Conservation (phyloP, 257 asterid genomes). For the Knoxia roxburghii region DNA sequence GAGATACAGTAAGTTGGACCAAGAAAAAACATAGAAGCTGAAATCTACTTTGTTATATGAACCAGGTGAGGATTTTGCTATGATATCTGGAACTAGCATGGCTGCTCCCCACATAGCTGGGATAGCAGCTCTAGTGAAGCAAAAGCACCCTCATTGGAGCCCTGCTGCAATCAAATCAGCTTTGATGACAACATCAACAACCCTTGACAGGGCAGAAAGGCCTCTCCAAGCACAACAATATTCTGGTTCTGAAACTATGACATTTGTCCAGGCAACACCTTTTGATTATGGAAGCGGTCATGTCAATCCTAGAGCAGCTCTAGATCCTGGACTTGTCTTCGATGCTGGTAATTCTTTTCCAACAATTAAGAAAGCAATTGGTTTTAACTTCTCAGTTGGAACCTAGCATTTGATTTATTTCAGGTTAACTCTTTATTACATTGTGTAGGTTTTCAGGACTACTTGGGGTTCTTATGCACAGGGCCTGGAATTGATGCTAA, state of each 20-base stretch:
- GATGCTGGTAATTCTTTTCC: slow-evolving; percentile 46
- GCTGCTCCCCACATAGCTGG: slow-evolving; percentile 86
- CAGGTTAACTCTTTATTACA: background rate
- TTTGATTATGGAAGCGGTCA: slow-evolving; percentile 83
- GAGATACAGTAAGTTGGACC: background rate
- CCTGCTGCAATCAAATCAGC: slow-evolving; percentile 82
- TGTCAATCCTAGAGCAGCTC: slow-evolving; percentile 72
- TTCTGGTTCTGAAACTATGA: slow-evolving; percentile 59
- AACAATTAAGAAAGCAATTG: background rate
- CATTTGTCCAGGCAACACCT: slow-evolving; percentile 65
- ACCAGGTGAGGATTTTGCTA: slow-evolving; percentile 78
- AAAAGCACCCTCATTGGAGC: slow-evolving; percentile 80
- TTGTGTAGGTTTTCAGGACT: slow-evolving; percentile 69
- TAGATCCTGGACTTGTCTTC: slow-evolving; percentile 71
- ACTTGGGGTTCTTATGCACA: slow-evolving; percentile 92
- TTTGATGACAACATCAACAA: slow-evolving; percentile 70
- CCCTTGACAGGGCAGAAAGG: slow-evolving; percentile 62
- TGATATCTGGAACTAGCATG: slow-evolving; percentile 88
- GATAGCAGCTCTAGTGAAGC: slow-evolving; percentile 77
- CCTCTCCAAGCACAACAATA: slow-evolving; percentile 73
- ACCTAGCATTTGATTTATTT: too few species aligned
- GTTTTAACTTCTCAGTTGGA: background rate
- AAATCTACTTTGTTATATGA: slow-evolving; percentile 13
- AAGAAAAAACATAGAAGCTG: background rate
- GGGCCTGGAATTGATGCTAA: slow-evolving; percentile 67